Conservation (phyloP, 805 yeast genomes). For the Metschnikowia peoriensis region DNA sequence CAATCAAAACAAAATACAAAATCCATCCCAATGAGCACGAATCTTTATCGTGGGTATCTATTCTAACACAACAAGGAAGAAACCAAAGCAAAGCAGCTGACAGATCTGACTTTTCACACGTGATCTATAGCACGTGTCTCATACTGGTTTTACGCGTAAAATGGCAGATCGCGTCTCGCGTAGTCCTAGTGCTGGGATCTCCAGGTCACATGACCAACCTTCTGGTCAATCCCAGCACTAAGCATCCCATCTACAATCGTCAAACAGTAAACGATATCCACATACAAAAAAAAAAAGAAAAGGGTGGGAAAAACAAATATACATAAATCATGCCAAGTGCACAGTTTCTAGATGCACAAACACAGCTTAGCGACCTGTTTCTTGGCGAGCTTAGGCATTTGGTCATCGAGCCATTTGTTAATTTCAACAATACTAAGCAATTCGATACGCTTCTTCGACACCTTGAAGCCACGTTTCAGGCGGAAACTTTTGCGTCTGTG, state of each 20-base stretch:
- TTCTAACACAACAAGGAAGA: too few species aligned
- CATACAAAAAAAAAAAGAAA: too few species aligned
- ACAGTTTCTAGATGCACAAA: slow-evolving; percentile 15
- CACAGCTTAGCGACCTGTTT: slow-evolving; percentile 21
- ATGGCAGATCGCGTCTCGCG: background rate
- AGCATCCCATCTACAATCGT: too few species aligned
- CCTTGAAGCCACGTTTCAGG: slow-evolving; percentile 21
- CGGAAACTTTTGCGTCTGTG: slow-evolving; percentile 13
- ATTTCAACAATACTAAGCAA: slow-evolving; percentile 28
- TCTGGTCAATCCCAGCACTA: background rate
- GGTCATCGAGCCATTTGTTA: slow-evolving; percentile 13
- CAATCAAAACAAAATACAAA: too few species aligned
- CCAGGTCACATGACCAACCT: background rate
- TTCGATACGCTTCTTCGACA: slow-evolving; percentile 29
- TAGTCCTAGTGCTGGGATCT: background rate
- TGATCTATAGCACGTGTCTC: background rate
- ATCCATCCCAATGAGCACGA: too few species aligned
- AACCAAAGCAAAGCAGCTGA: too few species aligned
- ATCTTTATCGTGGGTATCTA: too few species aligned
- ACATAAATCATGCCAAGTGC: background rate
- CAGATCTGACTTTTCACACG: too few species aligned
- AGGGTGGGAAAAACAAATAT: too few species aligned
- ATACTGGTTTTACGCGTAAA: background rate
- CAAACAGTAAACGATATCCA: too few species aligned
- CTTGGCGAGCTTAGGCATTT: slow-evolving; percentile 21